These are phyloP conservation scores for Medicago arabica DNA, from an alignment of 306 rosid species.

Conservation along the genomic window DNA sequence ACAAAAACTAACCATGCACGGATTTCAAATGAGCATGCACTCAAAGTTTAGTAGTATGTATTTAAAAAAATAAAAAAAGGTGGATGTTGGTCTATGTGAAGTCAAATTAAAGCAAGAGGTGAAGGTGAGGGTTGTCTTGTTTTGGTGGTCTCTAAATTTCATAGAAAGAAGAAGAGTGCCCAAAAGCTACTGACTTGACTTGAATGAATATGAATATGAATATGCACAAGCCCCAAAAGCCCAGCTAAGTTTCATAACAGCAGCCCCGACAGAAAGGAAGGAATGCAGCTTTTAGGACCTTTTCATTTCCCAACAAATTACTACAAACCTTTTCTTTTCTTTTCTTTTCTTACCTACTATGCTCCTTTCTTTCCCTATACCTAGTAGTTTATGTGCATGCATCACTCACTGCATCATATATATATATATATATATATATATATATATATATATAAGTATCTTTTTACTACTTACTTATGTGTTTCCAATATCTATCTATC, in stretches of 20 bases:
- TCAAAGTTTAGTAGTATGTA: slow-evolving; percentile 29
- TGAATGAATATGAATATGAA: slow-evolving; percentile 16
- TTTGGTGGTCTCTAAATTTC: slow-evolving; percentile 45
- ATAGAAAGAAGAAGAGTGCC: slow-evolving; percentile 33
- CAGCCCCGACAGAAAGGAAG: slow-evolving; percentile 95
- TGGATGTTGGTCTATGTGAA: slow-evolving; percentile 43
- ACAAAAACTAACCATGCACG: slow-evolving; percentile 36
- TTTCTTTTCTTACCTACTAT: background rate
- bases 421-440: no score
- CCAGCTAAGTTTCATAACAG: slow-evolving; percentile 70
- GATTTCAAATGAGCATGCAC: slow-evolving; percentile 48
- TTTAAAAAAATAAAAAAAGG: slow-evolving; percentile 33
- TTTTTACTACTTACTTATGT: no score
- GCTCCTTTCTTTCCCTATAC: slow-evolving; percentile 45
- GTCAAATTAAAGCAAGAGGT: slow-evolving; percentile 44
- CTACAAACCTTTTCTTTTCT: slow-evolving; percentile 57
- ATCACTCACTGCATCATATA: no score
- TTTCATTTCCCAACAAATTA: slow-evolving; percentile 85
- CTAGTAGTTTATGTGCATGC: background rate
- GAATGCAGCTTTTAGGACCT: slow-evolving; percentile 80
- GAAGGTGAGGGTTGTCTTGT: slow-evolving; percentile 55
- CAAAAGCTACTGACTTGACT: slow-evolving; percentile 29
- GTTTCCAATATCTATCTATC: no score
- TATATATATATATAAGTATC: no score
- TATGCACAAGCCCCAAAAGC: slow-evolving; percentile 74